phyloP scores from a whole-genome alignment of 1,284 basidiomycete genomes.

The Gomphus bonarii region DNA sequence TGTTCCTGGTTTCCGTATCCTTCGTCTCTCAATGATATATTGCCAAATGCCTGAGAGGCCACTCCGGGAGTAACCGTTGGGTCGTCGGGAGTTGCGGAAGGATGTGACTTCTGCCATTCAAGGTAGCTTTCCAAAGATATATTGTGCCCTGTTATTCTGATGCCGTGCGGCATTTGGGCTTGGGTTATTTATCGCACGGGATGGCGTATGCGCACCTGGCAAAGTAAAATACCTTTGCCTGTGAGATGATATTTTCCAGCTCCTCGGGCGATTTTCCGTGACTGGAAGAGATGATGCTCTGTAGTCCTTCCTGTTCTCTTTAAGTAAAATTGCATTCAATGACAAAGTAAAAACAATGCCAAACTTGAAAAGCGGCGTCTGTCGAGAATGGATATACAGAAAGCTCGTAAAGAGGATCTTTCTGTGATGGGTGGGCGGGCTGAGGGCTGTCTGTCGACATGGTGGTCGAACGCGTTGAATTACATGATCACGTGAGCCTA shows the following conservation, averaged over 20 bases:
- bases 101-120: constrained; percentile 1
- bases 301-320: constrained; percentile 50
- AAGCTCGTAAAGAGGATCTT: constrained; percentile 19
- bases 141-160: constrained; percentile 12
- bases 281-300: constrained; percentile 33
- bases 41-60: background rate
- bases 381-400: constrained; percentile 37
- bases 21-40: background rate
- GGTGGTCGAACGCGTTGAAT: no score
- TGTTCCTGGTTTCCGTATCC: constrained; percentile 20
- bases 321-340: constrained; percentile 5
- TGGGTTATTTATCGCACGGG: background rate
- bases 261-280: constrained; percentile 29
- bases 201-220: constrained; percentile 37
- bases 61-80: background rate
- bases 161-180: background rate
- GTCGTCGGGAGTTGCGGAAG: background rate
- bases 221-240: constrained; percentile 60
- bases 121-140: constrained; percentile 14
- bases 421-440: background rate
- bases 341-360: constrained; percentile 11
- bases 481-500: background rate
- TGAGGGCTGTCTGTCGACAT: background rate
- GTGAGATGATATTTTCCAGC: constrained; percentile 36
- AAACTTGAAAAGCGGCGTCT: constrained; percentile 52